Evolutionary conservation across 768 basidiomycete genomes (phyloP).

Genomic region (Candolleomyces efflorescens): DNA sequence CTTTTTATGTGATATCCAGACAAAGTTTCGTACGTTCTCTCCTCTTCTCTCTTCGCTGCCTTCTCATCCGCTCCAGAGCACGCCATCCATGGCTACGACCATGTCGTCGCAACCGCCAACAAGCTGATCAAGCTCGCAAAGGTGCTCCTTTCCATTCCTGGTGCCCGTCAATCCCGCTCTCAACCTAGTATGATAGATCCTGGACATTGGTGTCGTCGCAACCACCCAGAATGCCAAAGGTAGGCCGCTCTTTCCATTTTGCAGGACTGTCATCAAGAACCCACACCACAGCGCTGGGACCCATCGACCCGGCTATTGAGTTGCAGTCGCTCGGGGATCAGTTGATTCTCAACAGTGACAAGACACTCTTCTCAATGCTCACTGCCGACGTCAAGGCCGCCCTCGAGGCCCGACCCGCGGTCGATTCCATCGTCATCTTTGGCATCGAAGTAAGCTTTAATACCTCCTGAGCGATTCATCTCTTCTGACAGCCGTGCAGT

Average conservation of each 20-base stretch:
- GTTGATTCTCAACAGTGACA: conserved; percentile 61
- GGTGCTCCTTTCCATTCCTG: conserved; percentile 28
- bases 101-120: conserved; percentile 62
- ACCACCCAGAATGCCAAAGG: conserved; percentile 86
- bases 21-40: conserved; percentile 55
- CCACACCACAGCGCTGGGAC: conserved; percentile 52
- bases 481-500: conserved; percentile 37
- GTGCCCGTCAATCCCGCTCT: not conserved
- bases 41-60: conserved; percentile 1
- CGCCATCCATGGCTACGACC: conserved; percentile 67
- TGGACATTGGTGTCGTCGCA: conserved; percentile 67
- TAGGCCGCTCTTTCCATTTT: conserved; percentile 18
- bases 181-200: conserved; percentile 37
- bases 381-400: conserved; percentile 57
- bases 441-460: conserved; percentile 74
- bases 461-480: not conserved
- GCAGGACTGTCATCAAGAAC: conserved; percentile 3
- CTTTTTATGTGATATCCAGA: conserved; percentile 84
- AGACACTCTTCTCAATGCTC: conserved; percentile 85
- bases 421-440: conserved; percentile 67
- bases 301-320: conserved; percentile 60
- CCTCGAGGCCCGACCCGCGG: conserved; percentile 41
- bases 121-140: conserved; percentile 78
- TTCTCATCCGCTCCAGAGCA: conserved; percentile 18
- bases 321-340: conserved; percentile 49